phyloP scores from a whole-genome alignment of 2,329 filamentous ascomycete species.

The Aspergillus piperis region DNA sequence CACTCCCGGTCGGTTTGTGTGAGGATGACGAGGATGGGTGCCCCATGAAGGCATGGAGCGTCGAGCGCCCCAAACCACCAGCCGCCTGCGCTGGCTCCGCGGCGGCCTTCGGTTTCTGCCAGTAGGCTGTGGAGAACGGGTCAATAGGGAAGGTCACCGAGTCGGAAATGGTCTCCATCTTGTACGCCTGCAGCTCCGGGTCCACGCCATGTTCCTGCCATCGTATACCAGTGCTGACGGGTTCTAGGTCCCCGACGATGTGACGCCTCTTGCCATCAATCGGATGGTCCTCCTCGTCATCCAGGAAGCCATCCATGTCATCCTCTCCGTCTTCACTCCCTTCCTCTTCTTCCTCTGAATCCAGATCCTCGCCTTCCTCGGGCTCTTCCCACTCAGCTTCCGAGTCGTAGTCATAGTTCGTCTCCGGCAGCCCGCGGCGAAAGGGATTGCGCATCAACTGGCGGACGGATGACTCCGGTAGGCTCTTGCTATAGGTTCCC shows the following conservation, averaged over 20 bases:
- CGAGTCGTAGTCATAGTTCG: constrained; percentile 67
- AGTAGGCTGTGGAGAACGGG: constrained; percentile 81
- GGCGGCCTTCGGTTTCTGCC: constrained; percentile 52
- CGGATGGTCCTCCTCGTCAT: constrained; percentile 75
- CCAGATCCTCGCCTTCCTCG: constrained; percentile 70
- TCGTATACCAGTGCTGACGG: constrained; percentile 76
- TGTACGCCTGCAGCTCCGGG: constrained; percentile 60
- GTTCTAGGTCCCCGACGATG: constrained; percentile 69
- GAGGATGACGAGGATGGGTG: background rate
- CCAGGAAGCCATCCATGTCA: constrained; percentile 86
- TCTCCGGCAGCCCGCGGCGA: constrained; percentile 52
- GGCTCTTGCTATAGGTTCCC: constrained; percentile 59
- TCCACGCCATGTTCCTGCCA: constrained; percentile 66
- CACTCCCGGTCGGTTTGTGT: constrained; percentile 8
- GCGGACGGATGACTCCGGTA: constrained; percentile 41
- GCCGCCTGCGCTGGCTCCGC: constrained; percentile 24
- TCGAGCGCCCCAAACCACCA: constrained; percentile 18
- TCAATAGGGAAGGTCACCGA: constrained; percentile 66
- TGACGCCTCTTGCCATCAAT: constrained; percentile 58
- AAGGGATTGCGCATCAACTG: constrained; percentile 59
- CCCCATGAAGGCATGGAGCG: constrained; percentile 27
- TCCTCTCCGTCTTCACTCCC: constrained; percentile 68
- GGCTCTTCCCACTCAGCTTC: constrained; percentile 68
- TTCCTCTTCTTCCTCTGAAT: constrained; percentile 65
- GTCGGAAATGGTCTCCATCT: constrained; percentile 72